Evolutionary conservation across 768 basidiomycete genomes (phyloP).

Genomic region (Leucocoprinus birnbaumii): DNA sequence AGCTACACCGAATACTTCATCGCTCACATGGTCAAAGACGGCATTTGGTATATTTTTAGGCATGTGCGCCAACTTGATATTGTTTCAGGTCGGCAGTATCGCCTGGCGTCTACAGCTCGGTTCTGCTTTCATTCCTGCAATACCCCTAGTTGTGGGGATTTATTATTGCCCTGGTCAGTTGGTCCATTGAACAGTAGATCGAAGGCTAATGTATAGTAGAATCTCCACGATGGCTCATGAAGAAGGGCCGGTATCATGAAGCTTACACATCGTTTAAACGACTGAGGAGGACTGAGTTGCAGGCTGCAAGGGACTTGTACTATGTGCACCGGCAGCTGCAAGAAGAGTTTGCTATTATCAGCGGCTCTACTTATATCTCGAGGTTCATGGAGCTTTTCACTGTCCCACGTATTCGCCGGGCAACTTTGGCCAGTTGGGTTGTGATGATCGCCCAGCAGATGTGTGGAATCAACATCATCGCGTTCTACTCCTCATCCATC

Average conservation of each 20-base stretch:
- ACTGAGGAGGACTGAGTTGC: constrained; percentile 65
- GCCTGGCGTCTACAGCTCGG: constrained; percentile 84
- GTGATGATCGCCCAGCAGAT: constrained; percentile 78
- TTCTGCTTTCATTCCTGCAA: constrained; percentile 62
- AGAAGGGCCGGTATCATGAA: constrained; percentile 66
- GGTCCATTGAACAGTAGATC: not conserved
- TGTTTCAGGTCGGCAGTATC: constrained; percentile 53
- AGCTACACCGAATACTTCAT: too few relatives aligned
- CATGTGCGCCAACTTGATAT: constrained; percentile 60
- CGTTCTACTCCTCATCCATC: constrained; percentile 81
- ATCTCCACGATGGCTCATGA: constrained; percentile 85
- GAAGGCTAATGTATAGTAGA: constrained; percentile 29
- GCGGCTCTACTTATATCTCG: constrained; percentile 42
- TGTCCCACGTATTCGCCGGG: constrained; percentile 59
- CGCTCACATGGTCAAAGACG: constrained; percentile 36
- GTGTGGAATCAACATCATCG: constrained; percentile 77
- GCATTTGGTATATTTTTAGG: constrained; percentile 84
- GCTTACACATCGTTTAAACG: constrained; percentile 67
- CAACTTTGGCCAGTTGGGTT: constrained; percentile 47
- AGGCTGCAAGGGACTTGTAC: constrained; percentile 78
- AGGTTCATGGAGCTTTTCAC: constrained; percentile 70
- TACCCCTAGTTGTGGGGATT: constrained; percentile 43
- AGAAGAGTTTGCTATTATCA: constrained; percentile 58
- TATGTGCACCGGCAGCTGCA: constrained; percentile 73
- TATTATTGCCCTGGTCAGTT: constrained; percentile 44